A percentile compares a stretch with the other conserved stretches of the same genome.
These are phyloP conservation scores for Fusarium algeriense DNA, from an alignment of 2,329 filamentous ascomycete genomes.

Conservation along the genomic window DNA sequence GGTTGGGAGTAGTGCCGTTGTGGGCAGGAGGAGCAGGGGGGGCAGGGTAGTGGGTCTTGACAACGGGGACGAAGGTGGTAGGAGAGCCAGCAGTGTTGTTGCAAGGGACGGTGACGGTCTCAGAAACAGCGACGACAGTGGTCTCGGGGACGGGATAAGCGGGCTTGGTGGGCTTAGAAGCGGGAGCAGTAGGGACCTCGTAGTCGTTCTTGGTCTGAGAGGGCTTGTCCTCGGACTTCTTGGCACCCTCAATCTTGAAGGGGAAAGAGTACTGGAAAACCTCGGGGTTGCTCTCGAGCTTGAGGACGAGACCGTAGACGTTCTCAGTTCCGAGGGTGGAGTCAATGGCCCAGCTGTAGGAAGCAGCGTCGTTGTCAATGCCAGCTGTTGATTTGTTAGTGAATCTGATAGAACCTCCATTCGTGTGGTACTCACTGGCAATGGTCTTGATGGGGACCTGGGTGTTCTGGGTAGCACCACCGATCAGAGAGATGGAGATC, in stretches of 20 bases:
- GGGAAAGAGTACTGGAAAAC: slow-evolving; percentile 74
- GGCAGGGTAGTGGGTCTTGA: slow-evolving; percentile 39
- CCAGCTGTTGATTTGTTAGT: slow-evolving; percentile 53
- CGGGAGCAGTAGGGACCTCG: slow-evolving; percentile 45
- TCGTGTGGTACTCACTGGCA: slow-evolving; percentile 60
- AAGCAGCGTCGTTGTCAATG: slow-evolving; percentile 59
- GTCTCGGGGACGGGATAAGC: slow-evolving; percentile 37
- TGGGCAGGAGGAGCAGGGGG: slow-evolving; percentile 35
- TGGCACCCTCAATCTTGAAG: slow-evolving; percentile 63
- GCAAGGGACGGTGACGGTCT: slow-evolving; percentile 42
- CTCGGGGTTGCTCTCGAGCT: slow-evolving; percentile 58
- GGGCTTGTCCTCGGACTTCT: slow-evolving; percentile 26
- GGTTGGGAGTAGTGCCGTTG: slow-evolving; percentile 26
- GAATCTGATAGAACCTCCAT: neutral
- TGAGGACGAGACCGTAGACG: slow-evolving; percentile 70
- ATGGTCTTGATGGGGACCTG: slow-evolving; percentile 60
- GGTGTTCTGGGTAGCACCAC: slow-evolving; percentile 59
- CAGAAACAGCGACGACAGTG: slow-evolving; percentile 40
- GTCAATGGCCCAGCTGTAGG: slow-evolving; percentile 65
- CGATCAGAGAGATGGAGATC: slow-evolving; percentile 67
- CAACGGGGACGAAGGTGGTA: slow-evolving; percentile 39
- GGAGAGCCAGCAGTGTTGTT: slow-evolving; percentile 43
- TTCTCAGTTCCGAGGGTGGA: slow-evolving; percentile 57
- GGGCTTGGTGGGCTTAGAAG: slow-evolving; percentile 38
- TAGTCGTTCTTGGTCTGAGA: slow-evolving; percentile 20